Evolutionary conservation across 1,284 basidiomycete species (phyloP), one percentile per base, ranked within the genome.

Genomic region (Irpex lacteus): DNA sequence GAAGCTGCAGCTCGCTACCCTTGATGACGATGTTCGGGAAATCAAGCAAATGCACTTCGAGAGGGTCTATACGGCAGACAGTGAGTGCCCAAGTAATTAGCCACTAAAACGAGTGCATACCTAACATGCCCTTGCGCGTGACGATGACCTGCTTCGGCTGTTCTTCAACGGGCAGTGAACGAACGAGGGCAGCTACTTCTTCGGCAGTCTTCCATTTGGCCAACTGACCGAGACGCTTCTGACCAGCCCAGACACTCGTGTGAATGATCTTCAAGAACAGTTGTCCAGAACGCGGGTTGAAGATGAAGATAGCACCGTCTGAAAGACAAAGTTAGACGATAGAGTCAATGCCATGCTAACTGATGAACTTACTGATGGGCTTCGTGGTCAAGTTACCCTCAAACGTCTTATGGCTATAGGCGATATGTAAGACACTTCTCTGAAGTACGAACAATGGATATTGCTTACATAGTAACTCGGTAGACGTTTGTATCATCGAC

Each of bases 11-110:
- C 78, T 99, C 98, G 69, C 94, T 96, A 62, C 98, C 98, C 82
- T 99, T 98, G 84, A 99, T 99, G 77, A 98, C 96, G 72, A 99
- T 98, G 80, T 99, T 99, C 61, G 98, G 98, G 91, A 99, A 99
- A 81, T 98, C 98, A 68, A 96, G 90, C 77, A 98, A 86, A 77
- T 99, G 98, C 65, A 99, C 98, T 82, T 99, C 98, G 65, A 99
- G 88, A 55, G 95, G 95, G 78, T 96, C 94, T 91, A 66, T 9
- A 34, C 53, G 6, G 49, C n/a, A 56, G 6, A 54, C 69, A 19
- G 69, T 68, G 38, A 64, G 62, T 38, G 1, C 2, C n/a, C 13
- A 21, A 63, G 15, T 32, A 6, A 26, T 40, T 21, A n/a, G 36
- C 9, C 18, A 13, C 9, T 53, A 53, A 47, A 63, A 49, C 7